A percentile compares a stretch with the other conserved stretches of the same genome.
Conservation (phyloP, 768 basidiomycete species). For the Cubamyces lactineus region DNA sequence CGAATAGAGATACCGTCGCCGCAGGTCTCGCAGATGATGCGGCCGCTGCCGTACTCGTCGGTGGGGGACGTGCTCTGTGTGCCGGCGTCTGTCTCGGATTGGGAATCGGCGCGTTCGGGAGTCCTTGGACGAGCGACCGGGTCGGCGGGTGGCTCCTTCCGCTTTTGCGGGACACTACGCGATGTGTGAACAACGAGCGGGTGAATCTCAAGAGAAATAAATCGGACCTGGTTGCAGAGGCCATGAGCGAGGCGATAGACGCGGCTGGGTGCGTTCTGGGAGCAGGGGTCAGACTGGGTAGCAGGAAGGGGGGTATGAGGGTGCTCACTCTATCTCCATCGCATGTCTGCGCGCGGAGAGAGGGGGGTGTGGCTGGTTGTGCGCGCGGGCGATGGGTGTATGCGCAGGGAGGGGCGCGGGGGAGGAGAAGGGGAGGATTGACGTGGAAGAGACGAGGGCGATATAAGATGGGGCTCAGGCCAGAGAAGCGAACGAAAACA, state of each 20-base stretch:
- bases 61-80: constrained; percentile 27
- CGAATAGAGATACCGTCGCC: constrained; percentile 65
- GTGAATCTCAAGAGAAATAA: neutral
- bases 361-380: neutral
- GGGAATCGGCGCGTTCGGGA: constrained; percentile 11
- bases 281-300: neutral
- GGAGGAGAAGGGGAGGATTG: constrained; percentile 25
- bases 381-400: constrained; percentile 6
- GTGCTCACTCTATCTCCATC: constrained; percentile 28
- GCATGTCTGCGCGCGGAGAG: neutral
- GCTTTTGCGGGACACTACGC: constrained; percentile 43
- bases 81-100: constrained; percentile 14
- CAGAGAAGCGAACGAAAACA: constrained; percentile 36
- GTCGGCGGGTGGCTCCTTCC: constrained; percentile 39
- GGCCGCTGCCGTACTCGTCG: constrained; percentile 67
- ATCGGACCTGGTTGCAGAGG: constrained; percentile 15
- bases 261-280: constrained; percentile 15
- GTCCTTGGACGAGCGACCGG: constrained; percentile 12
- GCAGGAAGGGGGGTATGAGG: neutral
- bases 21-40: constrained; percentile 68
- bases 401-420: constrained; percentile 13
- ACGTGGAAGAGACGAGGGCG: constrained; percentile 26
- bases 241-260: constrained; percentile 26
- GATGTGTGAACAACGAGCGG: neutral
- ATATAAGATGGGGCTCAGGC: constrained; percentile 33